A percentile compares a stretch with the other conserved stretches of the same genome.
These are phyloP conservation scores for Acanthamoeba healyi DNA, from an alignment of 208 protist genomes.

Conservation along the genomic window DNA sequence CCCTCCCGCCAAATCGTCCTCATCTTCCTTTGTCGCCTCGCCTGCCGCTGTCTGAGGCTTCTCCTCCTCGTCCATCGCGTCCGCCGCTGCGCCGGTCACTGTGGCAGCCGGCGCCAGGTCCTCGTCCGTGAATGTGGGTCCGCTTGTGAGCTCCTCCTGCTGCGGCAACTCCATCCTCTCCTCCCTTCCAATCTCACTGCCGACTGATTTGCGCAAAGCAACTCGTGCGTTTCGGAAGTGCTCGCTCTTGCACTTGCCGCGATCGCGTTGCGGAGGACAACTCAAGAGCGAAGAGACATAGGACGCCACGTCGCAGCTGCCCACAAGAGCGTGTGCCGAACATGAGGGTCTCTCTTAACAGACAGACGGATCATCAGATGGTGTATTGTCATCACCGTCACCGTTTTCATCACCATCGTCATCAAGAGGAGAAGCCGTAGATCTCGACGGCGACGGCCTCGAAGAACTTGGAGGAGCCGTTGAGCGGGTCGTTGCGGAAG, in stretches of 20 bases:
- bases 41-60: not conserved
- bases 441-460: constrained; percentile 43
- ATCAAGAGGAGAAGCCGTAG: constrained; percentile 4
- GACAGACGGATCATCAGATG: no score
- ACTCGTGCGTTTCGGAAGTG: no score
- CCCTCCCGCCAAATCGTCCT: not conserved
- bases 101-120: not conserved
- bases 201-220: not conserved
- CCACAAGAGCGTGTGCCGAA: no score
- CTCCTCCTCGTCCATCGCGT: not conserved
- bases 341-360: no score
- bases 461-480: constrained; percentile 25
- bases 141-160: not conserved
- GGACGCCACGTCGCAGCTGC: no score
- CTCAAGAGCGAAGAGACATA: no score
- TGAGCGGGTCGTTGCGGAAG: constrained; percentile 45
- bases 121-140: not conserved
- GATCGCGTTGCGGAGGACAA: no score
- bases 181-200: not conserved
- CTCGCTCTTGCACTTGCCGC: no score
- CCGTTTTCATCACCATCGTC: no score
- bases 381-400: no score
- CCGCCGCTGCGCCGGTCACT: no score
- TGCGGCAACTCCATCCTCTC: not conserved
- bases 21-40: not conserved